phyloP scores from a whole-genome alignment of 2,329 filamentous ascomycete species.

The Apiospora marii region DNA sequence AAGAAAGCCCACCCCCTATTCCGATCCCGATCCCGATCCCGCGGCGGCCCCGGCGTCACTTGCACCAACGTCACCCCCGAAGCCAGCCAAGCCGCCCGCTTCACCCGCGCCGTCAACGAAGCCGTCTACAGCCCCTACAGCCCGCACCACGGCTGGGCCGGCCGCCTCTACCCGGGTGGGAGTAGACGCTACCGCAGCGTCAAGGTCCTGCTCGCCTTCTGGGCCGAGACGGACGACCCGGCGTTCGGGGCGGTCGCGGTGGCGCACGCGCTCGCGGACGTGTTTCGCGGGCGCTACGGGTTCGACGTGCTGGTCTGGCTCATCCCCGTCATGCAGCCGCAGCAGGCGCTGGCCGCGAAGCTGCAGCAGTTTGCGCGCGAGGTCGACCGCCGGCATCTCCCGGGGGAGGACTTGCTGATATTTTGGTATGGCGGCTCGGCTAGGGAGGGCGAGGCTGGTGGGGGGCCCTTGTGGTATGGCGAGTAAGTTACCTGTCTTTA shows the following conservation, averaged over 20 bases:
- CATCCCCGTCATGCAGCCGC: conserved; percentile 21
- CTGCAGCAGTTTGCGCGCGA: conserved; percentile 14
- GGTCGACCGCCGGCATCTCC: background rate
- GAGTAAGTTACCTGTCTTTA: background rate
- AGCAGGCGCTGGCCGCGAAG: background rate
- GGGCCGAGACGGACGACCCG: conserved; percentile 24
- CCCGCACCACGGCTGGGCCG: background rate
- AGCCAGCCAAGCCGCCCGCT: background rate
- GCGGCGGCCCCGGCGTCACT: background rate
- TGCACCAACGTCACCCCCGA: background rate
- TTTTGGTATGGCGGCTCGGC: conserved; percentile 28
- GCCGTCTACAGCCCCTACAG: background rate
- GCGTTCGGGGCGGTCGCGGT: conserved; percentile 4
- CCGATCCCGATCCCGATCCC: background rate
- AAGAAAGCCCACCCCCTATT: too few relatives aligned
- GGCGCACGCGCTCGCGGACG: conserved; percentile 10
- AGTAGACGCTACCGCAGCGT: conserved; percentile 21
- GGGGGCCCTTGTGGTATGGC: conserved; percentile 23
- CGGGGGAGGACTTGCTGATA: conserved; percentile 22
- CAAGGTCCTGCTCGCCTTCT: conserved; percentile 26
- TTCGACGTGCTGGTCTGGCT: conserved; percentile 27
- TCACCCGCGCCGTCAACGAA: background rate
- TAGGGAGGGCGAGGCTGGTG: background rate
- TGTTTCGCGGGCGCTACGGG: conserved; percentile 19
- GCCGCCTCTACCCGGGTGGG: background rate